Base-by-base conservation (phyloP, 2,329 filamentous ascomycete species). In the Cercospora sp. region DNA sequence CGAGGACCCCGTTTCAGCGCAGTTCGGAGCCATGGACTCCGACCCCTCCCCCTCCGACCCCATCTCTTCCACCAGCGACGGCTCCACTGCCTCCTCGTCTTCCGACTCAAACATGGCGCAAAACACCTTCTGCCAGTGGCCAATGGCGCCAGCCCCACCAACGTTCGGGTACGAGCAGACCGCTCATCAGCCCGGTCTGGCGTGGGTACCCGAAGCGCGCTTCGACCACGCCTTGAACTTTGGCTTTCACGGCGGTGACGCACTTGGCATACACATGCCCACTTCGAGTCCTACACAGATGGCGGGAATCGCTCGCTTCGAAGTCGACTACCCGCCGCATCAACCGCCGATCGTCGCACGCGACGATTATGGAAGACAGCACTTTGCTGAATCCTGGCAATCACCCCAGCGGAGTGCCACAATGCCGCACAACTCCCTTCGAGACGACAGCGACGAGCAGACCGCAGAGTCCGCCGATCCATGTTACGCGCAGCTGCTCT, bases 401-500 rank as follows among this genome's bases (percentile, higher is more conserved):
- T 42, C 33, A 7, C 20, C 33, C 8, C 66, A 63, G 55, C 69
- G 61, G 7, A 68, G 51, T 10, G 60, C 65, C 18, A 60, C 65
- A 30, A 62, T 61, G 5, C 48, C 65, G 5, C 65, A 69, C 20
- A 67, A 71, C n/a, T 42, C 68, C 20, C 69, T 72, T 18, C 51
- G 58, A 18, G 69, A 70, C 10, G 70, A 72, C 16, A 66, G 60
- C 28, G 70, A 71, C 13, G 70, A 72, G n/a, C 31, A 45, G 2
- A 53, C 58, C 13, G 58, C 58, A 13, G 70, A 72, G 20, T 65
- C 71, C 16, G 65, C 71, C 53, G 71, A 72, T 57, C 69, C 69
- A 18, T 72, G 77, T 0, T 98, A 98, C 76, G 93, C 94, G 0
- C 86, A 91, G 74, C 85, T 97, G 16, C 92, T 98, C 69, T 91